Conservation (phyloP, 148 eudicot species). For the Rhododendron vialii region DNA sequence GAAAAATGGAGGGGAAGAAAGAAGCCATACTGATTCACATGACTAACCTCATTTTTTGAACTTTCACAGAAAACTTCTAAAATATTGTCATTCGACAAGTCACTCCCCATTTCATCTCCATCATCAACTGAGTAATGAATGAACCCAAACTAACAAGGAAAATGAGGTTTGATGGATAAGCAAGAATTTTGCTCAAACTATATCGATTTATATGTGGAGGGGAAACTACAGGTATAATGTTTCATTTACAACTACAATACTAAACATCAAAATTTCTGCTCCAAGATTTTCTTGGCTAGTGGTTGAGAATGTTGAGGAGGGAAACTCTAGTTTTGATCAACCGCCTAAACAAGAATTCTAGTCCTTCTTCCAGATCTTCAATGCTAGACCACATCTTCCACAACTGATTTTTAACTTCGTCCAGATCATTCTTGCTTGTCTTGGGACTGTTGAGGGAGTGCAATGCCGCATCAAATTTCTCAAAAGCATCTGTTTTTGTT, state of each 20-base stretch:
- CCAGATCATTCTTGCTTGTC: constrained; percentile 7
- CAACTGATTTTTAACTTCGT: constrained; percentile 16
- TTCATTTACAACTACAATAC: neutral
- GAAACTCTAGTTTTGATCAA: constrained; percentile 38
- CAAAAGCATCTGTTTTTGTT: constrained; percentile 13
- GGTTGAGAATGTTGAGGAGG: constrained; percentile 24
- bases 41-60: neutral
- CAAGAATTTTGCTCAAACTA: neutral
- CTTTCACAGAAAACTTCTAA: neutral
- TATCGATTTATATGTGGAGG: neutral
- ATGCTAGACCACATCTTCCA: constrained; percentile 21
- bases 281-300: constrained; percentile 9
- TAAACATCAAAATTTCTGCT: neutral
- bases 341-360: constrained; percentile 33
- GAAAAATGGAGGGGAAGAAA: too few species aligned
- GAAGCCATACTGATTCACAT: neutral
- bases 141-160: neutral
- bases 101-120: neutral
- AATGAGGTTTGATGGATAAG: neutral
- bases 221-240: neutral
- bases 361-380: constrained; percentile 32
- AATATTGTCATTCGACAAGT: neutral
- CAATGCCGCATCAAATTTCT: constrained; percentile 27
- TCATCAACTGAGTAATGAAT: neutral
- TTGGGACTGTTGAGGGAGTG: constrained; percentile 14